These are phyloP conservation scores for Alternaria rosae DNA, from an alignment of 2,329 filamentous ascomycete genomes.

Conservation along the genomic window DNA sequence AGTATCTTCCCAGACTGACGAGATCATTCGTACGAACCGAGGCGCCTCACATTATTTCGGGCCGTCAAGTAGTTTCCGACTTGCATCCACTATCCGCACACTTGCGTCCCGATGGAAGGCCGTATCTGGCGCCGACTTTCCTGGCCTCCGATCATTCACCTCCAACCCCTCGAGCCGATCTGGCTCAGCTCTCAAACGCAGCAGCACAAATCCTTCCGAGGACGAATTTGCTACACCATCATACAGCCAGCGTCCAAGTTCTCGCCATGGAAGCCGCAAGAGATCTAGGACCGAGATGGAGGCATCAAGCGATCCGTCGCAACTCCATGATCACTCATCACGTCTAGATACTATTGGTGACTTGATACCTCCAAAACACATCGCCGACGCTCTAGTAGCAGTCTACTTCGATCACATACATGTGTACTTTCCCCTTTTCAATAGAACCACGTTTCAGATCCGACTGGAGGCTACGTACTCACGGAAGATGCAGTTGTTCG, in stretches of 20 bases:
- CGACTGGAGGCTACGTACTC: constrained; percentile 52
- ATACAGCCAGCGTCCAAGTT: constrained; percentile 1
- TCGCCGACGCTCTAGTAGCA: constrained; percentile 49
- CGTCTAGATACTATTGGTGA: constrained; percentile 24
- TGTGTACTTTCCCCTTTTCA: constrained; percentile 49
- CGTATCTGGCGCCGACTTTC: constrained; percentile 17
- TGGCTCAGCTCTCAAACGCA: constrained; percentile 12
- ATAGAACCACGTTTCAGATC: constrained; percentile 51
- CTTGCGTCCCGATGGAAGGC: constrained; percentile 33
- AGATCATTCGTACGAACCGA: constrained; percentile 26
- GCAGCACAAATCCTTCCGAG: constrained; percentile 27
- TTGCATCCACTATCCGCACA: constrained; percentile 30
- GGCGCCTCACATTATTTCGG: constrained; percentile 39
- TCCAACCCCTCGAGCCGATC: constrained; percentile 15
- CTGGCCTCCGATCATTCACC: constrained; percentile 9
- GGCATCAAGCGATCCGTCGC: constrained; percentile 19
- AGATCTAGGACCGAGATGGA: constrained; percentile 27
- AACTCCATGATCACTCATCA: constrained; percentile 2
- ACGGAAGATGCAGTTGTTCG: constrained; percentile 21
- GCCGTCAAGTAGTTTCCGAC: constrained; percentile 35
- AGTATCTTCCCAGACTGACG: constrained; percentile 19
- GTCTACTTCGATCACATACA: constrained; percentile 54
- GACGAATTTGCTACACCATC: constrained; percentile 26
- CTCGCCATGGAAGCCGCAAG: constrained; percentile 22
- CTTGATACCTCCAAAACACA: constrained; percentile 45